Base-by-base conservation (phyloP, 2,329 filamentous ascomycete genomes). In the Fusarium anguioides region DNA sequence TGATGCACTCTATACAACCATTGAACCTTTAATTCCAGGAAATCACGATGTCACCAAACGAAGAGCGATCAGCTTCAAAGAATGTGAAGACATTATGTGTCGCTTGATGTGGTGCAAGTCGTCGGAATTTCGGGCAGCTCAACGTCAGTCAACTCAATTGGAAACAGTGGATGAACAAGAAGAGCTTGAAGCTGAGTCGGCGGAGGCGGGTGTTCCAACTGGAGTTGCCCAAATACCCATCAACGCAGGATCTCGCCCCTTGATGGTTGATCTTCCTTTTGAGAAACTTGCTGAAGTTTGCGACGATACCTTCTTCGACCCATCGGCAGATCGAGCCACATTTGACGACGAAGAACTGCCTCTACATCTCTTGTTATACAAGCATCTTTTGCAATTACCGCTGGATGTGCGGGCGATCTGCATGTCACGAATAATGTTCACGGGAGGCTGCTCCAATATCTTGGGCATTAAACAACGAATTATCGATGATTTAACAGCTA, bases 271-370 rank as follows among this genome's bases (percentile, higher is more conserved):
- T 5, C 76, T 97, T 3, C 85, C 91, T 0, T 93, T 95, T 72
- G 84, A 87, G 5, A 84, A 83, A 42, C 82, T 98, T 4, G 85
- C 93, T 1, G 86, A 91, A 58, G 90, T 93, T 0, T 91, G 90
- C 60, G 93, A 97, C 72, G 84, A 83, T 24, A 85, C 89, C 1
- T 89, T 97, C 54, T 93, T 98, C 68, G 90, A 83, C 74, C 69
- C 84, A 72, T 72, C 83, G 71, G 74, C 79, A 80, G 63, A 80
- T 73, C 72, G 81, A 73, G 76, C 78, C 18, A 87, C 89, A 36
- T 89, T 94, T 64, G 96, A 99, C 74, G 94, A 98, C 72, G 85
- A 99, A 70, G 95, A 98, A 67, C 84, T 92, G 18, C 89, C 95
- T 0, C 74, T 98, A 2, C 92, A 92, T 49, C 75, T 89, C 14